phyloP scores from a whole-genome alignment of 73 alveolate species.

The Tetrahymena borealis region DNA sequence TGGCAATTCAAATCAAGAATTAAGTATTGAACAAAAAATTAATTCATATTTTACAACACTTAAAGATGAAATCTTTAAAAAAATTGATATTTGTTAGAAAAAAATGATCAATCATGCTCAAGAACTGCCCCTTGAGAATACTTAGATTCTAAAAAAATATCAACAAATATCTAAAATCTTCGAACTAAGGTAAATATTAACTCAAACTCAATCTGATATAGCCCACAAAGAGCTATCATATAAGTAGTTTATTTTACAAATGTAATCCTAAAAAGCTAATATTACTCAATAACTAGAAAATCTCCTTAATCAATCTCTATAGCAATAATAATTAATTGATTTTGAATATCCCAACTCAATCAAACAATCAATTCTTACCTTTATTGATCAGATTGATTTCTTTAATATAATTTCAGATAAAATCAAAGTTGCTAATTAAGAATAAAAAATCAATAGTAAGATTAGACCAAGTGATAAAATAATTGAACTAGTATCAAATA shows the following conservation, averaged over 20 bases:
- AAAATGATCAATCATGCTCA: neutral
- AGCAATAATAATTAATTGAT: neutral
- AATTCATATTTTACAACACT: neutral
- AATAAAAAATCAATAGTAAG: neutral
- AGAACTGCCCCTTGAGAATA: neutral
- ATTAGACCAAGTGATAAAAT: neutral
- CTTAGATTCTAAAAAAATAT: neutral
- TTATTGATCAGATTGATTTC: neutral
- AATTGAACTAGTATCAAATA: neutral
- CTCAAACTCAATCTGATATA: neutral
- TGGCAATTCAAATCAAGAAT: neutral
- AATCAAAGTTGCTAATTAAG: neutral
- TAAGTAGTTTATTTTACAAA: neutral
- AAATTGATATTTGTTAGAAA: neutral
- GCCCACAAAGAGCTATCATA: neutral
- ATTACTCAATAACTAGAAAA: neutral
- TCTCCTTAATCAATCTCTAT: neutral
- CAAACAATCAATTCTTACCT: neutral
- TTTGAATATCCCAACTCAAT: neutral
- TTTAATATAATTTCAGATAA: neutral
- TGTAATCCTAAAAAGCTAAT: neutral
- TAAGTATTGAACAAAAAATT: neutral
- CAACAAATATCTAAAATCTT: neutral
- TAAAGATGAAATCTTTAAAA: neutral
- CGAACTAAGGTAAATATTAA: neutral